These are phyloP conservation scores for Aspergillus sp. DNA, from an alignment of 2,329 filamentous ascomycete genomes.

Conservation along the genomic window DNA sequence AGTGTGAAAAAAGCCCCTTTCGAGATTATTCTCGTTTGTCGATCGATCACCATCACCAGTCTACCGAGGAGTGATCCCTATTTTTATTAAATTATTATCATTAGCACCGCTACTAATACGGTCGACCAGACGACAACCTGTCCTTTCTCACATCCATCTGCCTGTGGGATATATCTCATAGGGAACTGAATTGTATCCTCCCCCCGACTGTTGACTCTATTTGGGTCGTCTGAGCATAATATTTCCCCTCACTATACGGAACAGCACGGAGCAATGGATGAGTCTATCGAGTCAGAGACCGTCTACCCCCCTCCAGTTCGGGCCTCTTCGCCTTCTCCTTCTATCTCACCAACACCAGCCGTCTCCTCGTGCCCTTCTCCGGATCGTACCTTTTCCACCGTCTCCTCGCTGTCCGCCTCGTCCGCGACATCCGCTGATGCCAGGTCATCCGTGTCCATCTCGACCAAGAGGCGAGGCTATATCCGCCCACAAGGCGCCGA, in stretches of 20 bases:
- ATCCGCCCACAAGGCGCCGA: conserved; percentile 81
- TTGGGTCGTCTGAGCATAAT: background rate
- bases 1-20: conserved; percentile 19
- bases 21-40: conserved; percentile 12
- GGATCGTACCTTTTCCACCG: conserved; percentile 42
- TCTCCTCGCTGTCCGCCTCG: conserved; percentile 42
- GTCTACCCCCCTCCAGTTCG: conserved; percentile 18
- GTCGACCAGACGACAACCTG: conserved; percentile 12
- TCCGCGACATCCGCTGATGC: conserved; percentile 40
- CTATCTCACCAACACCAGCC: conserved; percentile 37
- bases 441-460: conserved; percentile 37
- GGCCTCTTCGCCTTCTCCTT: conserved; percentile 36
- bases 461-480: conserved; percentile 67
- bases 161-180: conserved; percentile 5
- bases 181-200: background rate
- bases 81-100: conserved; percentile 4
- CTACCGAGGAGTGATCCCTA: conserved; percentile 10
- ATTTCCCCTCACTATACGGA: background rate
- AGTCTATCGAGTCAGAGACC: conserved; percentile 15
- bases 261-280: conserved; percentile 19
- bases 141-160: conserved; percentile 9
- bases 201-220: background rate
- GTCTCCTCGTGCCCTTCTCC: conserved; percentile 41
- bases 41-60: conserved; percentile 15
- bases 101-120: background rate